Conservation (phyloP, 768 basidiomycete species). For the Lactarius akahatsu region DNA sequence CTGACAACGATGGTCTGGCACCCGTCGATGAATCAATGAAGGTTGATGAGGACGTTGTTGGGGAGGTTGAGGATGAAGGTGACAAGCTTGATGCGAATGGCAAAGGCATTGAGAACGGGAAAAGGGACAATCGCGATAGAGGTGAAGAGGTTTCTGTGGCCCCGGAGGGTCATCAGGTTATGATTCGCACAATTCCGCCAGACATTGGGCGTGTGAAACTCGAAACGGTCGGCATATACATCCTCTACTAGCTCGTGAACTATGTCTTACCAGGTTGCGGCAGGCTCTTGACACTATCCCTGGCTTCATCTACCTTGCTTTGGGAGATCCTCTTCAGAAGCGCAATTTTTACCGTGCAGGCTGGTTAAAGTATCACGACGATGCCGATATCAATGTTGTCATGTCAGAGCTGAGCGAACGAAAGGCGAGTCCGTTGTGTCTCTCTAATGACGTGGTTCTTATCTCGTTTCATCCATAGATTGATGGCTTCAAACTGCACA, state of each 20-base stretch:
- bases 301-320: conserved; percentile 84
- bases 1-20: conserved; percentile 33
- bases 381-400: conserved; percentile 75
- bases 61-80: conserved; percentile 71
- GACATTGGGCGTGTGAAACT: conserved; percentile 87
- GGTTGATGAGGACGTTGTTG: conserved; percentile 73
- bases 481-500: conserved; percentile 92
- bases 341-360: conserved; percentile 93
- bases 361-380: conserved; percentile 85
- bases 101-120: conserved; percentile 46
- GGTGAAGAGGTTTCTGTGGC: conserved; percentile 57
- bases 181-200: conserved; percentile 93
- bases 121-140: conserved; percentile 54
- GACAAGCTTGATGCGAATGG: conserved; percentile 64
- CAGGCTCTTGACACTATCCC: conserved; percentile 75
- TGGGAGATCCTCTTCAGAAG: conserved; percentile 91
- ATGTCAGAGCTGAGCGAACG: conserved; percentile 76
- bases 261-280: conserved; percentile 21
- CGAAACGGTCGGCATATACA: conserved; percentile 65
- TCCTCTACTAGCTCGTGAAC: conserved; percentile 19
- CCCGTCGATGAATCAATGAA: conserved; percentile 62
- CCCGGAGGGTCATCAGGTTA: conserved; percentile 85
- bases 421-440: conserved; percentile 53
- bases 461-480: conserved; percentile 51
- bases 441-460: background rate